Evolutionary conservation across 192 early-diverging fungal species (phyloP).

Genomic region (Oehlia diaphana): DNA sequence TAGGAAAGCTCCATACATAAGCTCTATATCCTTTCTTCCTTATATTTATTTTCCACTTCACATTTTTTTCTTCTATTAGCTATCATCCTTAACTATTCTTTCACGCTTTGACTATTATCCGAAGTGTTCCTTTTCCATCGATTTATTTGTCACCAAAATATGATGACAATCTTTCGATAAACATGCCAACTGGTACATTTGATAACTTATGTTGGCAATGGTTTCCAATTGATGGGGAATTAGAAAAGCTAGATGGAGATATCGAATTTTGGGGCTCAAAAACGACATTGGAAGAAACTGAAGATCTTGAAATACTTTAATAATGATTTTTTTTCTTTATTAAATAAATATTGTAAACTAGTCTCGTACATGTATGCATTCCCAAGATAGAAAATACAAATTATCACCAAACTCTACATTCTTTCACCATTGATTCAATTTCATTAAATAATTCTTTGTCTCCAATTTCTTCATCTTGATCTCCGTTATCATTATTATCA

Average conservation of each 20-base stretch:
- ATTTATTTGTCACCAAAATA: background rate
- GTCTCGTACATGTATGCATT: background rate
- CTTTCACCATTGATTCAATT: conserved; percentile 41
- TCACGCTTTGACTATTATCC: conserved; percentile 24
- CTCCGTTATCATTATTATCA: conserved; percentile 24
- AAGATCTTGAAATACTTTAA: too few relatives aligned
- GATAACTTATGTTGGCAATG: conserved; percentile 25
- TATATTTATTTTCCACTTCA: background rate
- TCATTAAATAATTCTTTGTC: conserved; percentile 45
- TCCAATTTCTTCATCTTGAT: conserved; percentile 29
- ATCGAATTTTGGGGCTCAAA: conserved; percentile 13
- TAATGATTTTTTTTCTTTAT: too few relatives aligned
- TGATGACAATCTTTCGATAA: background rate
- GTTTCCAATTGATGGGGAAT: conserved; percentile 13
- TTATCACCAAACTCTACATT: conserved; percentile 43
- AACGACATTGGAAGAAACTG: background rate
- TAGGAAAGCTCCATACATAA: conserved; percentile 20
- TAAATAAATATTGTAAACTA: background rate
- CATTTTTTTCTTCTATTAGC: background rate
- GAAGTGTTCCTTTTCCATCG: conserved; percentile 4
- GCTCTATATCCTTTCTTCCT: conserved; percentile 21
- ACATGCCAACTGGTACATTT: conserved; percentile 9
- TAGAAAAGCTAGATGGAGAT: background rate
- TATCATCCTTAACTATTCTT: background rate
- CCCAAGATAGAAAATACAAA: background rate